Conservation (phyloP, 106 monocot genomes). For the Xerophyta viscosa region DNA sequence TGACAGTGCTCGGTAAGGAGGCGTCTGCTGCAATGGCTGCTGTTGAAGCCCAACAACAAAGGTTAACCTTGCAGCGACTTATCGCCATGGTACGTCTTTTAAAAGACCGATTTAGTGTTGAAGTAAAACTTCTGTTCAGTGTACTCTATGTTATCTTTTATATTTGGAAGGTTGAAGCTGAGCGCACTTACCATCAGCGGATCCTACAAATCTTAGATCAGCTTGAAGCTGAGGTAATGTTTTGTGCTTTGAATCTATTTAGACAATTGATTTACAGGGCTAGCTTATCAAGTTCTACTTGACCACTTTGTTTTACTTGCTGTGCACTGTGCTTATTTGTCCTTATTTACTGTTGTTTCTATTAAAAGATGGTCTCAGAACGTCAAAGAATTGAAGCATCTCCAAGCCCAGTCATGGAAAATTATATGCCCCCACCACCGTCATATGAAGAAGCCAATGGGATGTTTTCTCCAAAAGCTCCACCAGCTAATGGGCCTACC, state of each 20-base stretch:
- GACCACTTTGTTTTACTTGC: too few species aligned
- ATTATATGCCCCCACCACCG: slow-evolving; percentile 58
- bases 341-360: neutral
- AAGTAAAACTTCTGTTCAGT: too few species aligned
- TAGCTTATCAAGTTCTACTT: too few species aligned
- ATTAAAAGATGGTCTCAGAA: slow-evolving; percentile 65
- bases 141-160: too few species aligned
- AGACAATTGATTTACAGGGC: neutral
- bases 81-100: slow-evolving; percentile 59
- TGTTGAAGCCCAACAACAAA: slow-evolving; percentile 93
- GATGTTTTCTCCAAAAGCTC: slow-evolving; percentile 22
- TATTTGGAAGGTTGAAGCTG: slow-evolving; percentile 81
- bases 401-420: slow-evolving; percentile 42
- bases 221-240: slow-evolving; percentile 2
- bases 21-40: slow-evolving; percentile 77
- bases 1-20: slow-evolving; percentile 80
- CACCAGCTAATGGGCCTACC: slow-evolving; percentile 27
- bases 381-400: slow-evolving; percentile 85
- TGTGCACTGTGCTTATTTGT: too few species aligned
- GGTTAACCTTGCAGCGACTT: slow-evolving; percentile 76
- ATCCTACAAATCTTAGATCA: slow-evolving; percentile 79
- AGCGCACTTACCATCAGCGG: slow-evolving; percentile 76
- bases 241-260: neutral
- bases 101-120: too few species aligned
- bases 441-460: slow-evolving; percentile 90